A percentile compares a stretch with the other conserved stretches of the same genome.
Conservation (phyloP, 768 basidiomycete species). For the Tulasnella sp. region DNA sequence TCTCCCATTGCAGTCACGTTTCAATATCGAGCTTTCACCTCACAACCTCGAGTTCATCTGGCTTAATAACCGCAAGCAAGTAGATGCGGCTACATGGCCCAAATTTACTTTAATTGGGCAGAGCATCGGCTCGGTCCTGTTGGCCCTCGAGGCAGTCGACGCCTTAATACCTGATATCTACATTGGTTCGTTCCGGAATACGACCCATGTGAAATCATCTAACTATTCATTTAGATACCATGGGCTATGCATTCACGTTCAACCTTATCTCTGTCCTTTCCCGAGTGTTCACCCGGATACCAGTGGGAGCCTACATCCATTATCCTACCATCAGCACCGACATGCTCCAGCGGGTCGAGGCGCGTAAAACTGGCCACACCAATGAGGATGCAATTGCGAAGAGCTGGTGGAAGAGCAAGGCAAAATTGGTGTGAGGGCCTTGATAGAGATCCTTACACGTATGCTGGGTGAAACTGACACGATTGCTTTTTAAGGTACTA, state of each 20-base stretch:
- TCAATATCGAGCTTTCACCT: constrained; percentile 66
- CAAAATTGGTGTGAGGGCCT: constrained; percentile 36
- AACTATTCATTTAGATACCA: constrained; percentile 59
- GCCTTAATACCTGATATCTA: constrained; percentile 80
- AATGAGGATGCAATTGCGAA: constrained; percentile 31
- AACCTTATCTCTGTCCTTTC: constrained; percentile 57
- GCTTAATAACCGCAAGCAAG: constrained; percentile 55
- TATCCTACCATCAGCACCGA: constrained; percentile 94
- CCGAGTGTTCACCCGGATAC: constrained; percentile 36
- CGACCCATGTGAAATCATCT: not conserved
- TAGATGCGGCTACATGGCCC: constrained; percentile 78
- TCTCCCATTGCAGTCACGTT: constrained; percentile 52
- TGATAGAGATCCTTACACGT: not conserved
- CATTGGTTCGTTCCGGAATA: constrained; percentile 50
- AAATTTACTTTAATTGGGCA: constrained; percentile 91
- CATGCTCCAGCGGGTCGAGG: constrained; percentile 75
- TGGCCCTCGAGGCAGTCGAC: constrained; percentile 76
- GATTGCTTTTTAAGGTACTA: constrained; percentile 58
- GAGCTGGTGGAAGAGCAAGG: constrained; percentile 30
- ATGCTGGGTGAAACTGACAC: not conserved
- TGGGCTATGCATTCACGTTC: constrained; percentile 96
- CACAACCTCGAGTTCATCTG: constrained; percentile 71
- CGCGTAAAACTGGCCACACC: constrained; percentile 32
- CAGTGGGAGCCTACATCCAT: constrained; percentile 87
- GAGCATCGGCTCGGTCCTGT: constrained; percentile 75